These are phyloP conservation scores for Aphanomyces euteiches DNA, from an alignment of 352 stramenopile species.

Conservation along the genomic window DNA sequence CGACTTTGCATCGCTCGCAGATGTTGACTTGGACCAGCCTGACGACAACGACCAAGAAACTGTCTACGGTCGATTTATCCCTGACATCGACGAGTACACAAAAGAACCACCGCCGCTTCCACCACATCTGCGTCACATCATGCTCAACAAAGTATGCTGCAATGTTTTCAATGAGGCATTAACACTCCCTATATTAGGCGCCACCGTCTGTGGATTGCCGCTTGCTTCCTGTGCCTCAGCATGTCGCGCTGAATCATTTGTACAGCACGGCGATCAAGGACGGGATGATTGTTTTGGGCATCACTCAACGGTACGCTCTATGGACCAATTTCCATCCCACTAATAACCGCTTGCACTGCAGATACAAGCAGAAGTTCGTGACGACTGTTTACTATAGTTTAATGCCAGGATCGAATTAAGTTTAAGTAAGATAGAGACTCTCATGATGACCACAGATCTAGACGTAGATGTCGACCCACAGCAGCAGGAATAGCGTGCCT, in stretches of 20 bases:
- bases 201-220: constrained; percentile 93
- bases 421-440: constrained; percentile 14
- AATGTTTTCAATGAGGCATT: too few relatives aligned
- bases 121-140: constrained; percentile 98
- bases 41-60: constrained; percentile 76
- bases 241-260: constrained; percentile 99
- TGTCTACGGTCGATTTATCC: constrained; percentile 94
- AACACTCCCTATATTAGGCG: constrained; percentile 41
- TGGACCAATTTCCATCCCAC: not conserved
- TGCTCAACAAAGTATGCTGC: constrained; percentile 95
- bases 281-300: constrained; percentile 99
- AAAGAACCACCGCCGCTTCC: constrained; percentile 98
- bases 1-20: constrained; percentile 90
- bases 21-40: constrained; percentile 52
- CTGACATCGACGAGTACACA: constrained; percentile 98
- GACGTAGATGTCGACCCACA: constrained; percentile 87
- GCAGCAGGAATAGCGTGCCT: constrained; percentile 80
- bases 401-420: constrained; percentile 81
- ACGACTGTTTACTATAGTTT: constrained; percentile 98
- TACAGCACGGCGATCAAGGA: constrained; percentile 99
- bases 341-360: not conserved
- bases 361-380: constrained; percentile 96
- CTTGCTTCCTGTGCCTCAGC: constrained; percentile 95
- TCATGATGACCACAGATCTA: constrained; percentile 33
- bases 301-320: constrained; percentile 90